Evolutionary conservation across 2,329 filamentous ascomycete species (phyloP), one percentile per base, ranked within the genome.

Genomic region (Rasamsonia emersonii): DNA sequence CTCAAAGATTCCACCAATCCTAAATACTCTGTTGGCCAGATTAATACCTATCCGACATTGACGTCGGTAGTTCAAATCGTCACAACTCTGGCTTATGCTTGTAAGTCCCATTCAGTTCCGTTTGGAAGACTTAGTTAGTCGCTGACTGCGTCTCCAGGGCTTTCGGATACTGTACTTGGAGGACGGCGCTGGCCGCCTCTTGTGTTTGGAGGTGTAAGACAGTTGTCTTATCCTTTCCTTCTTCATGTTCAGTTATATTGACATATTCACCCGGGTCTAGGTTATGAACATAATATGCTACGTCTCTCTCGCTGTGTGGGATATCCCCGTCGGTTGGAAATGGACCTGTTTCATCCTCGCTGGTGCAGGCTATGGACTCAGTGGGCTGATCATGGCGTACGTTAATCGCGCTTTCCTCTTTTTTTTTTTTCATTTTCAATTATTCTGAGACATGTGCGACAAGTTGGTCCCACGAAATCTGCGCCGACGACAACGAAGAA

Each of bases 121-220:
- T 28, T 24, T 9, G n/a, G n/a, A n/a, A n/a, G n/a, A n/a, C 8
- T 14, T 10, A 18, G 3, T 3, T n/a, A 14, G 17, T 10, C n/a
- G 13, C 30, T 36, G 15, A 37, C 29, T 19, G 10, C 13, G 13
- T 5, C n/a, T 21, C 19, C 24, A 47, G 52, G 77, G 77, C 68
- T 68, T 0, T 81, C 76, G 0, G 78, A 82, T 48, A 66, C 68
- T 0, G 33, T 80, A 1, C 68, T 78, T 26, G 59, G 60, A 11
- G 77, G 77, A 2, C 67, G 62, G 0, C 62, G 78, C 4, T 82
- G 77, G 77, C 78, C 76, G 1, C 65, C 73, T 0, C 77, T 82
- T 24, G 53, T 82, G 2, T 75, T 79, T 28, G 68, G 65, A 1
- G 69, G 62, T 1, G 50, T 60, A 33, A 42, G 49, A 29, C 10